Base-by-base conservation (phyloP, 2,329 filamentous ascomycete genomes). In the Xylaria sp. region DNA sequence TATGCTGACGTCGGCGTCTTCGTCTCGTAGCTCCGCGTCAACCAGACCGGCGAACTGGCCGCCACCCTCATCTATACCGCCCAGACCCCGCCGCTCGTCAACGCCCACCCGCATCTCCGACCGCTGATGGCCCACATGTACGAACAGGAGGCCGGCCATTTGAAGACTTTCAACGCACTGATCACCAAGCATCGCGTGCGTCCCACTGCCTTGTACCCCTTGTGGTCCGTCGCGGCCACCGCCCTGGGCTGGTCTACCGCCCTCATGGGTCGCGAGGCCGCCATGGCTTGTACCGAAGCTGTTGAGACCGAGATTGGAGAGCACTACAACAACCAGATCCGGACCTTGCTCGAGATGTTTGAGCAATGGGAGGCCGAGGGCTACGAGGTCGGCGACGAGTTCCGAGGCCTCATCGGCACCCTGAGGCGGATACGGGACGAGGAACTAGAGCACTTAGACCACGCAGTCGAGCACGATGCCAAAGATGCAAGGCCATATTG, bases 241-340 rank as follows among this genome's bases (percentile, higher is more conserved):
- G 88, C 91, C 0, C 82, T 99, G 7, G 96, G 96, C 20, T 97
- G 96, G 94, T 87, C 88, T 4, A 99, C 96, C 0, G 96, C 92
- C 0, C 82, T 96, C 49, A 87, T 99, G 86, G 94, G 96, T 0
- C 88, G 93, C 58, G 94, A 98, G 81, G 94, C 95, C 1, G 95
- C 96, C 42, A 99, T 99, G 96, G 96, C 96, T 13, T 99, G 96
- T 79, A 98, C 96, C 0, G 96, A 99, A 81, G 96, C 96, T 0
- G 95, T 99, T 1, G 96, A 99, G 85, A 99, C 95, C 6, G 96
- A 98, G 83, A 99, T 99, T 71, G 96, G 96, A 2, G 89, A 89
- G 33, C 96, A 99, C 82, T 99, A 99, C 80, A 98, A 98, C 79
- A 89, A 90, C 72, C 96, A 99, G 82, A 93, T 99, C 49, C 85